These are phyloP conservation scores for Phanerochaete sordida DNA, from an alignment of 768 basidiomycete species.

Conservation along the genomic window DNA sequence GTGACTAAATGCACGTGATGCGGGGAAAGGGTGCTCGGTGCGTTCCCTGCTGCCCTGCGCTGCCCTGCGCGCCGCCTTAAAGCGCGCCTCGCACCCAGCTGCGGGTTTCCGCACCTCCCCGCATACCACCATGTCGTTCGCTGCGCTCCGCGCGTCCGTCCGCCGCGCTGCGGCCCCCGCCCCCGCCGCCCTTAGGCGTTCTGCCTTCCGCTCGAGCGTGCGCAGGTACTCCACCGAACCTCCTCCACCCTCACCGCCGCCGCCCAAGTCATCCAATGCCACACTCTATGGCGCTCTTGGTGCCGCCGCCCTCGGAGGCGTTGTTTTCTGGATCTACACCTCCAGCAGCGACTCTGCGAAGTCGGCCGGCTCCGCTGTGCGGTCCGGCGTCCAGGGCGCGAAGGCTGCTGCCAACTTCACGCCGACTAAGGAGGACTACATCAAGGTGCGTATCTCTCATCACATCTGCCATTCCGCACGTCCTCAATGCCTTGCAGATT, in stretches of 20 bases:
- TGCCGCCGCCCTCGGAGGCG: slow-evolving; percentile 54
- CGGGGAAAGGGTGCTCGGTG: slow-evolving; percentile 9
- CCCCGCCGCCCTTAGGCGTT: slow-evolving; percentile 12
- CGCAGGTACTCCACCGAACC: slow-evolving; percentile 53
- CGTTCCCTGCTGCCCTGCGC: too few species aligned
- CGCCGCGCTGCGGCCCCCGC: slow-evolving; percentile 40
- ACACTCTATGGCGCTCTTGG: slow-evolving; percentile 60
- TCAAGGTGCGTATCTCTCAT: slow-evolving; percentile 53
- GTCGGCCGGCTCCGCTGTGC: slow-evolving; percentile 51
- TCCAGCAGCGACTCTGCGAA: slow-evolving; percentile 43
- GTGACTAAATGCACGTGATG: slow-evolving; percentile 10
- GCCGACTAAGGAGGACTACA: slow-evolving; percentile 82
- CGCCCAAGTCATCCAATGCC: slow-evolving; percentile 45
- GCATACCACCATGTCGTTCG: slow-evolving; percentile 47
- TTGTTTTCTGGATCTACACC: slow-evolving; percentile 60
- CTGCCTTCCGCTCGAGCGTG: slow-evolving; percentile 36
- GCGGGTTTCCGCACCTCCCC: not conserved
- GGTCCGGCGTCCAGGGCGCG: slow-evolving; percentile 57
- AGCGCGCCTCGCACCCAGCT: not conserved
- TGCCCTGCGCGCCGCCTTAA: not conserved
- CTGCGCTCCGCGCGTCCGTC: slow-evolving; percentile 47
- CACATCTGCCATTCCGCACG: not conserved
- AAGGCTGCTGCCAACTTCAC: slow-evolving; percentile 69
- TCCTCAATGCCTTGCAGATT: slow-evolving; percentile 44
- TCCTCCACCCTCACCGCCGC: slow-evolving; percentile 30